Percentiles rank a stretch among this genome's conserved stretches.
phyloP scores from a whole-genome alignment of 1,139 yeast genomes.

The Taphrina betulina region DNA sequence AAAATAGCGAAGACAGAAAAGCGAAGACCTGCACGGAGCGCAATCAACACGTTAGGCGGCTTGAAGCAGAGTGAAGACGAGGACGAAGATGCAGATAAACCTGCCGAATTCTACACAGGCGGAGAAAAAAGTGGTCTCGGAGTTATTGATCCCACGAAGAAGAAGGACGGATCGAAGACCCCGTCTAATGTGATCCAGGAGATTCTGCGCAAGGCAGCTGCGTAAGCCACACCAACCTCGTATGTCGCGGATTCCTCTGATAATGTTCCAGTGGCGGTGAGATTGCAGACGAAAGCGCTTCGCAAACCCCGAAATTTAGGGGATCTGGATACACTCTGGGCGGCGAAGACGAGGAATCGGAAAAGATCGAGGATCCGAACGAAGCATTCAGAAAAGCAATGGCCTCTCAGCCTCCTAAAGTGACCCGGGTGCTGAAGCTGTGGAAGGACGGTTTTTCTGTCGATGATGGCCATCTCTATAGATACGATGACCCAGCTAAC shows the following conservation, averaged over 20 bases:
- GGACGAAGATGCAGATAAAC: constrained; percentile 58
- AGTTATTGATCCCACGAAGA: constrained; percentile 79
- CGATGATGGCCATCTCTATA: constrained; percentile 79
- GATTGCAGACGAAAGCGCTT: constrained; percentile 45
- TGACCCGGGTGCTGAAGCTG: constrained; percentile 74
- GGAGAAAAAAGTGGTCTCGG: constrained; percentile 93
- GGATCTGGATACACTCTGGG: constrained; percentile 88
- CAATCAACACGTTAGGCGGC: constrained; percentile 50
- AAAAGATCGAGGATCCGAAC: constrained; percentile 43
- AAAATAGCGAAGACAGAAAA: not conserved
- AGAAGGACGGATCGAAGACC: constrained; percentile 31
- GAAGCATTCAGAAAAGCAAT: constrained; percentile 24
- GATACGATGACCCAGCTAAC: constrained; percentile 90
- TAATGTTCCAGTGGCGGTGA: constrained; percentile 44
- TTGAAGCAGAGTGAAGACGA: constrained; percentile 42
- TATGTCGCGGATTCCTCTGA: constrained; percentile 40
- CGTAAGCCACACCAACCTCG: constrained; percentile 48
- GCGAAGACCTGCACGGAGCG: constrained; percentile 1
- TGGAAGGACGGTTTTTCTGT: constrained; percentile 97
- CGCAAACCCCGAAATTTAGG: constrained; percentile 45
- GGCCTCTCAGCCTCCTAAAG: constrained; percentile 51
- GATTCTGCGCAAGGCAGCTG: constrained; percentile 58
- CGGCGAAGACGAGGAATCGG: constrained; percentile 51
- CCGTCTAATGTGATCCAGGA: constrained; percentile 52
- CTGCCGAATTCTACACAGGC: constrained; percentile 62